These are phyloP conservation scores for Coemansia sp. DNA, from an alignment of 192 early-diverging fungal genomes.

Conservation along the genomic window DNA sequence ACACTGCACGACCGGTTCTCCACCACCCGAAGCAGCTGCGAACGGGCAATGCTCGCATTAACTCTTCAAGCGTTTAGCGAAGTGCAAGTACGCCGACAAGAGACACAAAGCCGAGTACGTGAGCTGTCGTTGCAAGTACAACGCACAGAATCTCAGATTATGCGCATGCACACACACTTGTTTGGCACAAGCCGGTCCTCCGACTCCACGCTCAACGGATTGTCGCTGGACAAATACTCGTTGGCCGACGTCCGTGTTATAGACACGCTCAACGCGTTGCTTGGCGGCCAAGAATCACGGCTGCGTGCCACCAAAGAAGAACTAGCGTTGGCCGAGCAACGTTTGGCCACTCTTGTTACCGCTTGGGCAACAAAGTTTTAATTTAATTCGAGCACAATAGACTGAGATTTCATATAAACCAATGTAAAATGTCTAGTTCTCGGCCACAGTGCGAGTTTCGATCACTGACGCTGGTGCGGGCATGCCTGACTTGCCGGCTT, in stretches of 20 bases:
- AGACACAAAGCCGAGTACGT: slow-evolving; percentile 10
- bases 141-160: slow-evolving; percentile 25
- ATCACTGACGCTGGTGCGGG: slow-evolving; percentile 19
- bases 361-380: slow-evolving; percentile 31
- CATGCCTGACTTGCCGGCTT: slow-evolving; percentile 41
- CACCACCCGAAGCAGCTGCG: slow-evolving; percentile 15
- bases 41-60: slow-evolving; percentile 24
- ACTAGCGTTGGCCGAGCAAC: slow-evolving; percentile 26
- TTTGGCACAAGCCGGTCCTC: not conserved
- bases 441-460: slow-evolving; percentile 44
- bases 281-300: slow-evolving; percentile 17
- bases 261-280: slow-evolving; percentile 7
- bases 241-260: slow-evolving; percentile 13
- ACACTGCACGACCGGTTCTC: slow-evolving; percentile 32
- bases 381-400: not conserved
- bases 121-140: slow-evolving; percentile 22
- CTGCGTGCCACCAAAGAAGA: slow-evolving; percentile 18
- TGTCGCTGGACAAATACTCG: not conserved
- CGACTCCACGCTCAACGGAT: not conserved
- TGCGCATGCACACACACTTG: not conserved
- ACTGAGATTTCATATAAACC: too few species aligned
- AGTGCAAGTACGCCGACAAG: slow-evolving; percentile 22
- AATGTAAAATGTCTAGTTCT: slow-evolving; percentile 20
- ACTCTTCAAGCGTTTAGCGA: slow-evolving; percentile 17
- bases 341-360: slow-evolving; percentile 13